Evolutionary conservation across 208 protist species (phyloP).

Genomic region (Wallacemonas rigidus): DNA sequence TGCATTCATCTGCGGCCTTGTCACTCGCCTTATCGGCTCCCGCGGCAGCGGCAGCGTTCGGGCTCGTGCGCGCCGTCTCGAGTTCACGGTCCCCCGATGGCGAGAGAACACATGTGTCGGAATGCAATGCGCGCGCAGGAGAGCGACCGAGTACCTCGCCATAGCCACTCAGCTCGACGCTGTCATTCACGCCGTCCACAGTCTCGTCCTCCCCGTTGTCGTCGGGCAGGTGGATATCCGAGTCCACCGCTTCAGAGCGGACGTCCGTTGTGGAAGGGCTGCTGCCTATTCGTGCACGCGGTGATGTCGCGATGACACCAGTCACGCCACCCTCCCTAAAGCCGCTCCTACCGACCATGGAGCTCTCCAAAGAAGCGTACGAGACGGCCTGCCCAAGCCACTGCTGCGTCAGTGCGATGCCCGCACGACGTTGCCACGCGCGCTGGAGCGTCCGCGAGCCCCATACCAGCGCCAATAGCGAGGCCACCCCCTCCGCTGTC

Average conservation of each 20-base stretch:
- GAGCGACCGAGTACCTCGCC: background rate
- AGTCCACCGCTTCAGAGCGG: background rate
- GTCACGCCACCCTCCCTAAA: background rate
- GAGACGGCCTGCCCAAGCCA: background rate
- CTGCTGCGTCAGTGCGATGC: background rate
- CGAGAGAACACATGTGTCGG: background rate
- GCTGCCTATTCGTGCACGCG: background rate
- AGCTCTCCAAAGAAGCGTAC: background rate
- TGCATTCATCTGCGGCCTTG: too few species aligned
- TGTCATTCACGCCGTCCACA: background rate
- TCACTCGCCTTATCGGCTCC: too few species aligned
- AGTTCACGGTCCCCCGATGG: background rate
- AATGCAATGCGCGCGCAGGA: background rate
- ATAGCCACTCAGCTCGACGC: background rate
- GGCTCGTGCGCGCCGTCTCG: background rate
- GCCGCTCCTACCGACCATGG: background rate
- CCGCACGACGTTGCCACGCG: background rate
- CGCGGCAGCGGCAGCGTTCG: background rate
- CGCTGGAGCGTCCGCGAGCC: conserved; percentile 12
- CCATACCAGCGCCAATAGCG: conserved; percentile 7
- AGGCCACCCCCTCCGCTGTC: background rate
- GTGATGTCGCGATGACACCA: background rate
- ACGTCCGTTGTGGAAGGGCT: background rate
- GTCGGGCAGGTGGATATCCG: conserved; percentile 4
- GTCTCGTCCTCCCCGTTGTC: conserved; percentile 1